A percentile compares a stretch with the other conserved stretches of the same genome.
Evolutionary conservation across 805 yeast species (phyloP).

Genomic region (Aciculoconidium aculeatum): DNA sequence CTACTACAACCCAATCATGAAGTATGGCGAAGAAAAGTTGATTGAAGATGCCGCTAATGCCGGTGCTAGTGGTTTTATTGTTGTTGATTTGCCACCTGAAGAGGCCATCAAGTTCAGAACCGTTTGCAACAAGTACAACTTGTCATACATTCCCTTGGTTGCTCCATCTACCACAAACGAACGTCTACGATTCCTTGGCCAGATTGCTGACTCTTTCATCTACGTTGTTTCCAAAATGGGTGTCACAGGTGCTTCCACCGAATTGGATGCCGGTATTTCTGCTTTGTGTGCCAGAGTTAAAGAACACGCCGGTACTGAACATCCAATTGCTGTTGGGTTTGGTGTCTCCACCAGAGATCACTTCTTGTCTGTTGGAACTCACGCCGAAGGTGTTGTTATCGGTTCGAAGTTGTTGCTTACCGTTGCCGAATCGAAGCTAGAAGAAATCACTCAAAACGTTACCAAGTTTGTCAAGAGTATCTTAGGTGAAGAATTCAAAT

Average conservation of each 20-base stretch:
- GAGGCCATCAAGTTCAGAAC: slow-evolving; percentile 87
- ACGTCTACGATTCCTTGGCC: slow-evolving; percentile 69
- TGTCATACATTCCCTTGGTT: slow-evolving; percentile 87
- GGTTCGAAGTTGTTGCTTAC: slow-evolving; percentile 80
- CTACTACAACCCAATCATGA: slow-evolving; percentile 89
- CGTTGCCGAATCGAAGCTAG: slow-evolving; percentile 58
- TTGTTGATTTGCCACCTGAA: slow-evolving; percentile 97
- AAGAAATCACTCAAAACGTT: slow-evolving; percentile 58
- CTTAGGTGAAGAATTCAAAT: slow-evolving; percentile 47
- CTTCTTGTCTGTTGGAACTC: slow-evolving; percentile 66
- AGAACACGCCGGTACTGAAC: slow-evolving; percentile 53
- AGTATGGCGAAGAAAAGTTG: slow-evolving; percentile 83
- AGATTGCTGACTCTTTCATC: slow-evolving; percentile 90
- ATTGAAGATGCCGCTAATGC: slow-evolving; percentile 73
- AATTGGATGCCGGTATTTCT: slow-evolving; percentile 57
- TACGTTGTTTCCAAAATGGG: slow-evolving; percentile 98
- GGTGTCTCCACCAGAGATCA: slow-evolving; percentile 96
- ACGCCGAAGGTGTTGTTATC: slow-evolving; percentile 94
- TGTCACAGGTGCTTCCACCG: slow-evolving; percentile 82
- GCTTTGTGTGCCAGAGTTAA: slow-evolving; percentile 72
- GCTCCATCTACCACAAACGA: slow-evolving; percentile 96
- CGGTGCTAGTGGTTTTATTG: slow-evolving; percentile 92
- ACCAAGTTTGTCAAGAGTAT: slow-evolving; percentile 63
- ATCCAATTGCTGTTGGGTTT: slow-evolving; percentile 88
- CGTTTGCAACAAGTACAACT: slow-evolving; percentile 57